Conservation (phyloP, 352 stramenopile species). For the Globisporangium cylindrosporum region DNA sequence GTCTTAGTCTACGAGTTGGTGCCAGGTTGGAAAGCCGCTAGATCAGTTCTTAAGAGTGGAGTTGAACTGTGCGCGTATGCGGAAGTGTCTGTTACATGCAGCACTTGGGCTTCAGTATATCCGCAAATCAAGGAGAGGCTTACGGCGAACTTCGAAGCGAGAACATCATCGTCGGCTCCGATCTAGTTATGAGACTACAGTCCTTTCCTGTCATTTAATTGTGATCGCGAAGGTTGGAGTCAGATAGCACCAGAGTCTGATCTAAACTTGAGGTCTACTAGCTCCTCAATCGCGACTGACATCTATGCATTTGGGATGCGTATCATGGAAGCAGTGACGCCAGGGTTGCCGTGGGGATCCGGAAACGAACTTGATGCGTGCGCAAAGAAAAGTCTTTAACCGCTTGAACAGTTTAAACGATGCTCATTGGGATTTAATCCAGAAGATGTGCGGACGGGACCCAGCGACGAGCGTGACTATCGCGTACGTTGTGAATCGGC, state of each 20-base stretch:
- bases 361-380: background rate
- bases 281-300: background rate
- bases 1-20: background rate
- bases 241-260: no score
- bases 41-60: background rate
- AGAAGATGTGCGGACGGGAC: background rate
- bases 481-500: background rate
- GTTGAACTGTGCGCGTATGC: background rate
- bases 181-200: background rate
- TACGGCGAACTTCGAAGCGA: background rate
- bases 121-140: background rate
- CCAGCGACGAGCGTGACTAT: background rate
- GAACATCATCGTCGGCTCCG: background rate
- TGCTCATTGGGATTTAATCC: background rate
- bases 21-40: background rate
- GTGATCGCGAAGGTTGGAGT: no score
- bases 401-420: no score
- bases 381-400: no score
- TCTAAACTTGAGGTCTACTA: no score
- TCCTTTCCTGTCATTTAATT: no score
- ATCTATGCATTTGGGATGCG: constrained; percentile 30
- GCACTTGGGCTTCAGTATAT: constrained; percentile 1
- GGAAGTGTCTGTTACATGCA: background rate
- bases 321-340: constrained; percentile 13
- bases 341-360: background rate